These are phyloP conservation scores for Entelexis paramagnoliae DNA, from an alignment of 1,139 yeast genomes.

Conservation along the genomic window DNA sequence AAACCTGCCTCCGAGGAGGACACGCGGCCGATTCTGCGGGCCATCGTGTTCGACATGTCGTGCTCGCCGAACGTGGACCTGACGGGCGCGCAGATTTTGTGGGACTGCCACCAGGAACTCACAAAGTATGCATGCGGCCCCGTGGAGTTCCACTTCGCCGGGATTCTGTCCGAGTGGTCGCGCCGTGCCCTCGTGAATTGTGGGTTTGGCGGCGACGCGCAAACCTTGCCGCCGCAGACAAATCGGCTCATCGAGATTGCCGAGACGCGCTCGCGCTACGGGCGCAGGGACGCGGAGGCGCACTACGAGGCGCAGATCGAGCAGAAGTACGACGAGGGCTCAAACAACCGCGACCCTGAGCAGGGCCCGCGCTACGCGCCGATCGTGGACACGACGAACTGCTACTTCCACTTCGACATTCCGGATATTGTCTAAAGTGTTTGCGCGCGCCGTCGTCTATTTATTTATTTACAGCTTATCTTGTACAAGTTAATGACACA, in stretches of 20 bases:
- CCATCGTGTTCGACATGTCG: slow-evolving; percentile 72
- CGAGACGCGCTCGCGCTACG: background rate
- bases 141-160: slow-evolving; percentile 83
- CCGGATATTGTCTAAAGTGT: slow-evolving; percentile 52
- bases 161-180: slow-evolving; percentile 78
- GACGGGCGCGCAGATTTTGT: slow-evolving; percentile 67
- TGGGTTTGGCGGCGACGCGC: slow-evolving; percentile 61
- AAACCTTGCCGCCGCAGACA: slow-evolving; percentile 26
- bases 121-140: slow-evolving; percentile 70
- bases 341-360: background rate
- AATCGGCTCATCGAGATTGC: slow-evolving; percentile 22
- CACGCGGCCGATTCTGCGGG: slow-evolving; percentile 53
- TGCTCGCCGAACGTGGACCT: slow-evolving; percentile 66
- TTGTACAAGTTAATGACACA: too few relatives aligned
- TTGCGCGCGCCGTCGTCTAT: background rate
- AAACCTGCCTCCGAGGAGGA: slow-evolving; percentile 33
- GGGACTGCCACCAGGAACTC: slow-evolving; percentile 64
- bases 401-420: slow-evolving; percentile 78
- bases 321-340: slow-evolving; percentile 1
- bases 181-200: slow-evolving; percentile 63
- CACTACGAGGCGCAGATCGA: slow-evolving; percentile 2
- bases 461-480: background rate
- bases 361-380: slow-evolving; percentile 38
- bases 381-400: slow-evolving; percentile 62
- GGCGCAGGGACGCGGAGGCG: slow-evolving; percentile 10